These are phyloP conservation scores for Fraxinus excelsior DNA, from an alignment of 257 asterid species.

Conservation along the genomic window DNA sequence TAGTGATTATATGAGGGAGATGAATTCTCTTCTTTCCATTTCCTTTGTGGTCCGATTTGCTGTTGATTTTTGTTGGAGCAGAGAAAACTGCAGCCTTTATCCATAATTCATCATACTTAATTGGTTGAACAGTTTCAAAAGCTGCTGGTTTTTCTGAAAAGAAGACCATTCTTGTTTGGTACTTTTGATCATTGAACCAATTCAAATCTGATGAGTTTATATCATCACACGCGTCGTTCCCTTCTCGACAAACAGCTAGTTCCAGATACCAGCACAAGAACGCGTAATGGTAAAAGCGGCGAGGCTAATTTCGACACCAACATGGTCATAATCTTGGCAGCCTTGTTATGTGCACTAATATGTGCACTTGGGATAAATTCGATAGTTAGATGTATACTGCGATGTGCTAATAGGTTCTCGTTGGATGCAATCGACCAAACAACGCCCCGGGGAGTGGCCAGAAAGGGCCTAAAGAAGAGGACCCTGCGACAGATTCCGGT, in stretches of 20 bases:
- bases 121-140: background rate
- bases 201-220: slow-evolving; percentile 33
- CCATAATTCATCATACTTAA: background rate
- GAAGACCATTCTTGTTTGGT: background rate
- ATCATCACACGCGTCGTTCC: slow-evolving; percentile 43
- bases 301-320: slow-evolving; percentile 61
- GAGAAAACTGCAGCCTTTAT: slow-evolving; percentile 3
- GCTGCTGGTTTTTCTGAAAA: background rate
- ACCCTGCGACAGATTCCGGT: slow-evolving; percentile 59
- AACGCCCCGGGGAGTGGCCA: slow-evolving; percentile 30
- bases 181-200: background rate
- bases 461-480: slow-evolving; percentile 62
- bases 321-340: slow-evolving; percentile 78
- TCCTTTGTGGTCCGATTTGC: slow-evolving; percentile 64
- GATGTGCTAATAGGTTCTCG: slow-evolving; percentile 49
- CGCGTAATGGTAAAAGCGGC: slow-evolving; percentile 24
- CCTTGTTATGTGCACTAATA: slow-evolving; percentile 65
- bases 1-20: slow-evolving; percentile 27
- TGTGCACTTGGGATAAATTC: slow-evolving; percentile 76
- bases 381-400: slow-evolving; percentile 51
- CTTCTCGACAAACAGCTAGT: slow-evolving; percentile 37
- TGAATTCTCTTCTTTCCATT: slow-evolving; percentile 45
- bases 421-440: slow-evolving; percentile 26
- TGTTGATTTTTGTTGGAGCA: slow-evolving; percentile 25
- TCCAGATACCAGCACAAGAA: slow-evolving; percentile 26